phyloP scores from a whole-genome alignment of 2,329 filamentous ascomycete species.

The Capronia coronata region DNA sequence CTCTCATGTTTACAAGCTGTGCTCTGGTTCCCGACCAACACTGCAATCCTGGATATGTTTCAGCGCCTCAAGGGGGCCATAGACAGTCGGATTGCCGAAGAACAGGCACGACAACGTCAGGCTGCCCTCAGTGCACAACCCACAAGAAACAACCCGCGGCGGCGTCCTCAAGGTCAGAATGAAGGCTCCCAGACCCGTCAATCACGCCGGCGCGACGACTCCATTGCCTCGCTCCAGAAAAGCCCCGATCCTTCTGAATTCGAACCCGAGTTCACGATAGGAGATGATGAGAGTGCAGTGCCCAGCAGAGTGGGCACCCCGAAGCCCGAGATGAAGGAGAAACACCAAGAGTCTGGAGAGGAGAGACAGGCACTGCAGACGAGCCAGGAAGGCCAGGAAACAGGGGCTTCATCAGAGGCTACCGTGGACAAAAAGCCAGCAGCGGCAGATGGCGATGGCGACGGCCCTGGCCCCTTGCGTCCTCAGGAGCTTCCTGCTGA shows the following conservation, averaged over 20 bases:
- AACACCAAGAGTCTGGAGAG: conserved; percentile 14
- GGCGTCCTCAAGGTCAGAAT: conserved; percentile 31
- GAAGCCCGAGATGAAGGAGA: conserved; percentile 40
- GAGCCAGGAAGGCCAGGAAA: conserved; percentile 27
- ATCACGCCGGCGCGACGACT: conserved; percentile 33
- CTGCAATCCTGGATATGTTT: conserved; percentile 29
- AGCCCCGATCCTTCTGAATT: conserved; percentile 80
- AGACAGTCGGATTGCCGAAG: conserved; percentile 81
- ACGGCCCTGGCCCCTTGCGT: conserved; percentile 28
- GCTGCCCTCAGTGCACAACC: conserved; percentile 36
- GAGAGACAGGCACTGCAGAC: conserved; percentile 25
- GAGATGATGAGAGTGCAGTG: conserved; percentile 61
- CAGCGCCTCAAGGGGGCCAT: conserved; percentile 74
- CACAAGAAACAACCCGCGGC: conserved; percentile 39
- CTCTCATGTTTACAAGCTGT: no score
- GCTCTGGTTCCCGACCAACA: conserved; percentile 6
- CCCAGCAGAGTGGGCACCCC: conserved; percentile 58
- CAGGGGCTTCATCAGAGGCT: conserved; percentile 27
- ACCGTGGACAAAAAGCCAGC: conserved; percentile 27
- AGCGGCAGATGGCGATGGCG: conserved; percentile 24
- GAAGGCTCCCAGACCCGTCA: conserved; percentile 29
- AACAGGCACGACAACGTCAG: conserved; percentile 70
- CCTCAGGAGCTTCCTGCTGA: conserved; percentile 62
- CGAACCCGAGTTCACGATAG: conserved; percentile 77
- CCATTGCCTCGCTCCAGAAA: conserved; percentile 47